Conservation (phyloP, 2,329 filamentous ascomycete genomes). For the Stagonosporopsis tanaceti region DNA sequence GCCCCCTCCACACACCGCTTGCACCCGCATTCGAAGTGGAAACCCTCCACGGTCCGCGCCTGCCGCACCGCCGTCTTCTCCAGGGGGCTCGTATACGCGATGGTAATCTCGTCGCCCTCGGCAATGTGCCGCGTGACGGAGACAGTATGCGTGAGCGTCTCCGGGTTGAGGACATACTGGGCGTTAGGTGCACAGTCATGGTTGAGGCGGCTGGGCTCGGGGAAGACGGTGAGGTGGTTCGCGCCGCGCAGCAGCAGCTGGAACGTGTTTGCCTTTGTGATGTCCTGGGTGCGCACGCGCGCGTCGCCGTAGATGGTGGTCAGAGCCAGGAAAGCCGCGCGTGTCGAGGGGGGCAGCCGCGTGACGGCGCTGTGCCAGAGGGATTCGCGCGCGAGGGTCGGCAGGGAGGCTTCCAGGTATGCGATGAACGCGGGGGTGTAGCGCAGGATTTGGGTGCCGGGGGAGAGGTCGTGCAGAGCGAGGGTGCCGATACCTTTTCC, state of each 20-base stretch:
- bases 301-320: slow-evolving; percentile 38
- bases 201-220: slow-evolving; percentile 52
- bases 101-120: slow-evolving; percentile 52
- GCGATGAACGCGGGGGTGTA: slow-evolving; percentile 46
- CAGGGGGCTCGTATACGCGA: slow-evolving; percentile 53
- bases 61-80: slow-evolving; percentile 41
- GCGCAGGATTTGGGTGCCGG: slow-evolving; percentile 37
- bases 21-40: slow-evolving; percentile 54
- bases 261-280: slow-evolving; percentile 49
- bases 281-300: slow-evolving; percentile 40
- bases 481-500: slow-evolving; percentile 45
- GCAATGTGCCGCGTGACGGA: slow-evolving; percentile 46
- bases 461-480: slow-evolving; percentile 29
- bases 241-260: slow-evolving; percentile 36
- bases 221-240: slow-evolving; percentile 49
- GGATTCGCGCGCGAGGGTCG: slow-evolving; percentile 39
- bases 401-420: slow-evolving; percentile 38
- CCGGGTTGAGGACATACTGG: slow-evolving; percentile 50
- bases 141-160: slow-evolving; percentile 51
- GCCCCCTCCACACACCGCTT: slow-evolving; percentile 40
- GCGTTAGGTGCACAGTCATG: slow-evolving; percentile 53
- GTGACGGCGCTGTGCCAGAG: slow-evolving; percentile 36
- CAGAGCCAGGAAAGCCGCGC: slow-evolving; percentile 30
- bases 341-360: slow-evolving; percentile 33
- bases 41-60: slow-evolving; percentile 41